Evolutionary conservation across 2,329 filamentous ascomycete species (phyloP), one percentile per base, ranked within the genome.

Genomic region (Cercospora canescens): DNA sequence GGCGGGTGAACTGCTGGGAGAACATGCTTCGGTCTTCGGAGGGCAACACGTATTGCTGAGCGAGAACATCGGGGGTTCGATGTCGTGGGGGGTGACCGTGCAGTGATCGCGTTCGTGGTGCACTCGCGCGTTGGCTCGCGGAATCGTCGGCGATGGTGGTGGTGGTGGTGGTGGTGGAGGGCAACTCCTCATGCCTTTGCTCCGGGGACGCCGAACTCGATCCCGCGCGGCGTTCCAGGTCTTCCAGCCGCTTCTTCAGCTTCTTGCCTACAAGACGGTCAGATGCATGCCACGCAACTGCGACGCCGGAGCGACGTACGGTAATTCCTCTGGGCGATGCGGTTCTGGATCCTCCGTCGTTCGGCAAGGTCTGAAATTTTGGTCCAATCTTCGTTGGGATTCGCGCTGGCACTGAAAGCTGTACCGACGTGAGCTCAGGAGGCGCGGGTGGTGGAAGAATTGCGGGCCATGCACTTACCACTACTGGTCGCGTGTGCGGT

Each of bases 331-430:
- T 98, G 94, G 72, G 94, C 94, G 85, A 98, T 97, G 73, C 94
- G 89, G 83, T 98, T 98, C 82, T 98, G 94, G 83, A 97, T 97
- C 77, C 94, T 88, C 75, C 94, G 86, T 76, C 95, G 89, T 82
- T 98, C 94, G 60, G 94, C 94, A 67, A 98, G 89, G 80, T 98
- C 94, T 65, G 94, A 96, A 79, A 98, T 97, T 88, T 97, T 96
- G 77, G 94, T 97, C 94, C 94, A 98, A 83, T 98, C 94, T 82
- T 98, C 94, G 77, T 97, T 94, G 63, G 94, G 92, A 79, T 96
- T 96, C 74, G 94, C 94, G 70, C 93, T 96, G 75, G 91, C 91
- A 81, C 92, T 96, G 84, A 96, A 97, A 73, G 94, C 60, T 62
- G 45, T 24, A 30, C 11, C 14, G 24, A 16, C 9, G 30, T 62